Percentiles rank a stretch among this genome's conserved stretches.
Conservation (phyloP, 169 alveolate species). For the Babesia divergens region DNA sequence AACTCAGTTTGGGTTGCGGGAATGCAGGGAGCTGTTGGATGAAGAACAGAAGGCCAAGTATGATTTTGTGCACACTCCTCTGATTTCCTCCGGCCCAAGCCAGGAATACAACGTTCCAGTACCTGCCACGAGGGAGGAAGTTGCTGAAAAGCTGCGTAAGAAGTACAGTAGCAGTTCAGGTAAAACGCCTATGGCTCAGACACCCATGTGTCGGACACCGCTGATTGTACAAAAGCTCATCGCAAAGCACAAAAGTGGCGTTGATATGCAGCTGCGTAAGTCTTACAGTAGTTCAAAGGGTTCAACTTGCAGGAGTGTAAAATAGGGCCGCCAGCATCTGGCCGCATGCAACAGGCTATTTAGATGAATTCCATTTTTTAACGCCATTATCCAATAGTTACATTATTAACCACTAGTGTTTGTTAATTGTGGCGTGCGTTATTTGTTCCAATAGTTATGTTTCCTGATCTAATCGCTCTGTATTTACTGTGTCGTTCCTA, state of each 20-base stretch:
- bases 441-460: no score
- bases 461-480: no score
- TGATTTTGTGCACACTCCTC: constrained; percentile 69
- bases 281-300: constrained; percentile 34
- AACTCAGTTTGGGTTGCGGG: constrained; percentile 50
- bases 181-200: constrained; percentile 13
- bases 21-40: constrained; percentile 36
- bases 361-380: no score
- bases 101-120: constrained; percentile 62
- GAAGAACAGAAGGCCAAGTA: constrained; percentile 25
- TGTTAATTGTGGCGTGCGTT: no score
- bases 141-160: constrained; percentile 60
- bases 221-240: constrained; percentile 45
- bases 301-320: constrained; percentile 9
- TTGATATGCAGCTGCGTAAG: constrained; percentile 42
- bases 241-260: constrained; percentile 46
- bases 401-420: no score
- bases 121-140: constrained; percentile 57
- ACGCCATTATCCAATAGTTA: no score
- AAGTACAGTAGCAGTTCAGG: constrained; percentile 19
- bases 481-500: no score
- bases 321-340: no score
- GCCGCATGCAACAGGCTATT: no score
- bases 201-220: constrained; percentile 34
- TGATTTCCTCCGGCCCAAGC: constrained; percentile 7